These are phyloP conservation scores for Arabidopsis arenosa DNA, from an alignment of 345 rosid species.

Conservation along the genomic window DNA sequence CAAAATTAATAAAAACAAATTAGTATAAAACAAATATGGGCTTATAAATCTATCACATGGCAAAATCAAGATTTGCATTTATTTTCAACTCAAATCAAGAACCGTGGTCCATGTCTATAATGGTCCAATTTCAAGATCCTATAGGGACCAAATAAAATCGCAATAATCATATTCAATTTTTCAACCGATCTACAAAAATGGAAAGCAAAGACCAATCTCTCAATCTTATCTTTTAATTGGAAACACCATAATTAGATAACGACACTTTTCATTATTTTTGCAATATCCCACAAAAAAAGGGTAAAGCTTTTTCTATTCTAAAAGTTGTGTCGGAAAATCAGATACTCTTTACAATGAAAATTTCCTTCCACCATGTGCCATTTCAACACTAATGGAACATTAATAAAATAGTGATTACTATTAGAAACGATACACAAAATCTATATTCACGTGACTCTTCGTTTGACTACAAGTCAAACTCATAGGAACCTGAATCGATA, in stretches of 20 bases:
- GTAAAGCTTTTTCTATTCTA: neutral
- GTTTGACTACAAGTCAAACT: constrained; percentile 16
- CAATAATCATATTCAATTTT: constrained; percentile 14
- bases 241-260: constrained; percentile 28
- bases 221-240: constrained; percentile 26
- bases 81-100: constrained; percentile 1
- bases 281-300: constrained; percentile 9
- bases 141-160: constrained; percentile 36
- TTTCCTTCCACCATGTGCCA: constrained; percentile 9
- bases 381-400: constrained; percentile 9
- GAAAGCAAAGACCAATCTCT: constrained; percentile 25
- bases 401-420: neutral
- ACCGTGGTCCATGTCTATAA: constrained; percentile 32
- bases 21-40: neutral
- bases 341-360: constrained; percentile 19
- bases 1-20: neutral
- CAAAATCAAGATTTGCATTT: neutral
- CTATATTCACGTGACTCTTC: constrained; percentile 27
- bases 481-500: neutral
- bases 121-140: constrained; percentile 22
- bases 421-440: constrained; percentile 5
- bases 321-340: constrained; percentile 40
- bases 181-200: constrained; percentile 27
- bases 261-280: neutral
- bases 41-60: neutral